Base-by-base conservation (phyloP, 305 asterid genomes). In the Solanum aculeatissimum region DNA sequence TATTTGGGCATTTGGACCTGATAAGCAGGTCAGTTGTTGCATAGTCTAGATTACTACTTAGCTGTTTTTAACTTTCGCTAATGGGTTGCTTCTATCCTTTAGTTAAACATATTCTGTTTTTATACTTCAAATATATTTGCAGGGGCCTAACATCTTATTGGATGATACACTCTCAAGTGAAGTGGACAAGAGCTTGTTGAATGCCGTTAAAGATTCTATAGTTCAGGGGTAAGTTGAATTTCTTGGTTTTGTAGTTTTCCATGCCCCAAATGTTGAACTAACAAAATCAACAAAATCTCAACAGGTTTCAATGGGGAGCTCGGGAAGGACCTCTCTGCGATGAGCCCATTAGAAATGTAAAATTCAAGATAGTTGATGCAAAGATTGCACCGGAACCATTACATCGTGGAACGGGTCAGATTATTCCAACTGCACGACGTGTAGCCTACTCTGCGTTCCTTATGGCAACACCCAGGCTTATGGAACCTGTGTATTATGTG, bases 1-100 rank as follows among this genome's bases (percentile, higher is more conserved):
- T 83, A 95, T 97, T 85, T 97, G 99, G 99, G 99, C 98, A 84
- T 97, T 97, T 91, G 99, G 99, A 83, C 99, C 98, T 42, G 98
- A 94, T 89, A 97, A 91, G 92, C 98, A 95, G 98, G 99, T 95
- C 80, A 68, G 84, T 68, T 38, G 65, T 47, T 87, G 68, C 53
- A 45, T 79, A 6, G 54, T 4, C 13, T 11, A 23, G 29, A 21
- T 82, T 15, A n/a, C 55, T 45, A 51, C 40, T 60, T 23, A 35
- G 7, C 51, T 32, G 47, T 84, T 74, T 9, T 58, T 29, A 57
- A 53, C 66, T 47, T 80, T 58, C 35, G n/a, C 79, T 38, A 71
- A 43, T 25, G 72, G 58, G 53, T 85, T 32, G 42, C 77, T 15
- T 80, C 13, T 32, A 62, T 57, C 53, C 13, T 55, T 57, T 69